Conservation (phyloP, 225 moss, liverwort and hornwort genomes). For the Thuidium tamariscinum region DNA sequence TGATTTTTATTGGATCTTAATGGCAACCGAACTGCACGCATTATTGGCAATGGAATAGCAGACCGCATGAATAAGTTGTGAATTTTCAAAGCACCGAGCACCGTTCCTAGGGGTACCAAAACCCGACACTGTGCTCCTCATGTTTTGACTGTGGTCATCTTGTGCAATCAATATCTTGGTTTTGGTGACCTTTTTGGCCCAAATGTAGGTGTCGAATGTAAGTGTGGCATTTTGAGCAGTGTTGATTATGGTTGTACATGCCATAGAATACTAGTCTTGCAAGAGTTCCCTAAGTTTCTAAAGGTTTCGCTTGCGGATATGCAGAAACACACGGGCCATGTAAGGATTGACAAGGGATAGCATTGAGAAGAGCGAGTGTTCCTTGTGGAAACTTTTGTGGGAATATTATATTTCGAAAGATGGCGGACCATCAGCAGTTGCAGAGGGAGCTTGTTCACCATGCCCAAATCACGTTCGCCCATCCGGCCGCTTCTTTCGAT, state of each 20-base stretch:
- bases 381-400: neutral
- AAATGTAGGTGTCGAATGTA: neutral
- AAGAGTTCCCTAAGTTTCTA: neutral
- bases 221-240: neutral
- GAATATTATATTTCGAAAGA: neutral
- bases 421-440: neutral
- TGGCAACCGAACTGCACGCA: neutral
- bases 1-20: neutral
- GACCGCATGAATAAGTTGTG: neutral
- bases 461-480: constrained; percentile 24
- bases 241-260: neutral
- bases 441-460: constrained; percentile 16
- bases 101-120: neutral
- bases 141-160: neutral
- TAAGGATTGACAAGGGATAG: neutral
- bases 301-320: neutral
- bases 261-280: too few species aligned
- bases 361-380: neutral
- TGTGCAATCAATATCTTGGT: neutral
- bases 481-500: constrained; percentile 7
- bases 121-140: neutral
- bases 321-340: neutral
- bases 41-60: neutral
- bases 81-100: neutral
- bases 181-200: neutral